Evolutionary conservation across 2,329 filamentous ascomycete species (phyloP), one percentile per base, ranked within the genome.

Genomic region (Aspergillus oerlinghausenensis): DNA sequence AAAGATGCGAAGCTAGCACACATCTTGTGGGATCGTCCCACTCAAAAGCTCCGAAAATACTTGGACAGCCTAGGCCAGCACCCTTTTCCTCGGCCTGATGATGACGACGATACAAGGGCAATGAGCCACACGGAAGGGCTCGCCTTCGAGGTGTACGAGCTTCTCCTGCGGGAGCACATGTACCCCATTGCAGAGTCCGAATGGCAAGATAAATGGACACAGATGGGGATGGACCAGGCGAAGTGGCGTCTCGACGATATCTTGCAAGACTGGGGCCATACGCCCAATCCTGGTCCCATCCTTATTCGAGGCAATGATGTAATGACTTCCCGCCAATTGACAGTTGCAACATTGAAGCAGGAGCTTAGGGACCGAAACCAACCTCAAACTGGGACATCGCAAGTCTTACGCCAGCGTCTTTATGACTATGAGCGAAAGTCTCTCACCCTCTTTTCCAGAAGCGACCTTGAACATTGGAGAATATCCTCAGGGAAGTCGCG

Each of bases 111-210:
- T 35, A 4, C 25, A 53, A 23, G 56, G 14, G 21, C 51, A 11
- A 19, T 14, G 35, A 35, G 48, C 1, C 48, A 60, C n/a, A 55
- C 57, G 17, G 59, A 69, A 48, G 63, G 58, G 19, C 59, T 73
- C 7, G 67, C 60, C 17, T 49, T 57, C 26, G 70, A 71, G 50
- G 67, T 74, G 8, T 73, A 74, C 48, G 67, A 73, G 45, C 63
- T 67, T 56, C 28, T 73, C 50, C 65, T 69, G 57, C 52, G 48
- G 17, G 55, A 63, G 17, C 58, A 60, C 11, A 17, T 64, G 4
- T 21, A 66, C 17, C 68, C 70, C 3, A 14, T 61, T 3, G 38
- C 56, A 5, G 51, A 58, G 0, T 50, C 57, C 4, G 49, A 63
- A 1, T 67, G 60, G 50, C 50, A 53, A 14, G 17, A 4, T 28